Base-by-base conservation (phyloP, 345 rosid genomes). In the Populus alba region DNA sequence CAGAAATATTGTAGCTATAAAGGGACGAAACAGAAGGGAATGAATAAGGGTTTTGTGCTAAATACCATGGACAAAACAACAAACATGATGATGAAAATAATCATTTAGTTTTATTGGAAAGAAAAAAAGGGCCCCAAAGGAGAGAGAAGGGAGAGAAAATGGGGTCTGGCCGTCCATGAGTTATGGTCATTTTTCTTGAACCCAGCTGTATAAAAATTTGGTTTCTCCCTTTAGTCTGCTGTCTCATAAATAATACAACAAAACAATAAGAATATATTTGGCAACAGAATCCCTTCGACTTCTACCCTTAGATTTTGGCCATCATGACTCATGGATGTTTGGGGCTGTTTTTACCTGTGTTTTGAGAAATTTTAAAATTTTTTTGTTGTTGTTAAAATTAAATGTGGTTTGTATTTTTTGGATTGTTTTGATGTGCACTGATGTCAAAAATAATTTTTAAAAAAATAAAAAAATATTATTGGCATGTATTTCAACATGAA, bases 101-200 rank as follows among this genome's bases (percentile, higher is more conserved):
- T 74, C 78, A 77, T 67, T 81, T 80, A 81, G 62, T 85, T 66
- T 70, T 74, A 69, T 69, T 68, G 75, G 82, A 76, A 74, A 78
- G 74, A 16, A 53, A 38, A 49, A 70, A 71, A 22, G 57, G 33
- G 35, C 1, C 31, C 38, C 8, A 55, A 35, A 78, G 55, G 43
- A 55, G 75, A 79, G 81, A 70, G 79, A 75, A 76, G 43, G 78
- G 78, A 47, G 72, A 72, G 61, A 38, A 27, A 17, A 25, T 51
- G 33, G 82, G 74, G 65, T 72, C 73, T 53, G 57, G 74, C 27
- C 20, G 74, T n/a, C 65, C 65, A 59, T 59, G 65, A 59, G 39
- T 25, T 15, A 6, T 29, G 62, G 62, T 29, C 74, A 71, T 71
- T 49, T 47, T 47, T 41, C 72, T 69, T 69, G 72, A 69, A 69